Evolutionary conservation across 2,329 filamentous ascomycete genomes (phyloP), one percentile per base, ranked within the genome.

Genomic region (Domatiomyces catenatus): DNA sequence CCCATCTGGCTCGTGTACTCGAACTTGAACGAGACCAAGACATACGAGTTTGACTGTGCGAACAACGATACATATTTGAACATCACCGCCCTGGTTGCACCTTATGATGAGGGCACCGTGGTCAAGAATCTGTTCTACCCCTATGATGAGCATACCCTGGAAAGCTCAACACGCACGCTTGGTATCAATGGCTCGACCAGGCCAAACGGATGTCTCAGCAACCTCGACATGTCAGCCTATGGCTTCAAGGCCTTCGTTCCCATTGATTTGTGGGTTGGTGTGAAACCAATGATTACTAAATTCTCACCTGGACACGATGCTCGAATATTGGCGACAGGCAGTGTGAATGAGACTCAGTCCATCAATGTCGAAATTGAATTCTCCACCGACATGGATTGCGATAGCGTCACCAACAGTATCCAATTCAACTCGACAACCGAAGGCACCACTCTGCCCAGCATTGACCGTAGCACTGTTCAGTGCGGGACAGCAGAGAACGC

Each of bases 61-160:
- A 65, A 70, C 36, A 64, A 65, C 20, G 60, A 65, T n/a, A 55
- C 53, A 1, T 48, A 52, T 36, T 42, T 57, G 32, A 55, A 57
- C 36, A 57, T 53, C 7, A 57, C 55, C n/a, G 75, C 75, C 1
- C 69, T 82, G 39, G 65, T 81, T 39, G 66, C 79, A 8, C 76
- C 79, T 0, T 83, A 78, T 51, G 65, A 69, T 10, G 61, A 64
- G 2, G 73, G 71, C 10, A 75, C 71, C 1, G 75, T 69, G 1
- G 78, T 83, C 54, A 77, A 75, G 59, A 81, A 81, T 57, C 60
- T 83, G 10, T 80, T 83, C 61, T 76, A 75, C 58, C 78, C 79
- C 0, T 79, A 76, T 56, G 76, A 79, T 20, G 71, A 77, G 54
- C 66, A 74, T 51, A 71, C 64, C 0, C 64, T 83, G n/a, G 67